A percentile compares a stretch with the other conserved stretches of the same genome.
phyloP scores from a whole-genome alignment of 2,329 filamentous ascomycete genomes.

The Penicillium polonicum region DNA sequence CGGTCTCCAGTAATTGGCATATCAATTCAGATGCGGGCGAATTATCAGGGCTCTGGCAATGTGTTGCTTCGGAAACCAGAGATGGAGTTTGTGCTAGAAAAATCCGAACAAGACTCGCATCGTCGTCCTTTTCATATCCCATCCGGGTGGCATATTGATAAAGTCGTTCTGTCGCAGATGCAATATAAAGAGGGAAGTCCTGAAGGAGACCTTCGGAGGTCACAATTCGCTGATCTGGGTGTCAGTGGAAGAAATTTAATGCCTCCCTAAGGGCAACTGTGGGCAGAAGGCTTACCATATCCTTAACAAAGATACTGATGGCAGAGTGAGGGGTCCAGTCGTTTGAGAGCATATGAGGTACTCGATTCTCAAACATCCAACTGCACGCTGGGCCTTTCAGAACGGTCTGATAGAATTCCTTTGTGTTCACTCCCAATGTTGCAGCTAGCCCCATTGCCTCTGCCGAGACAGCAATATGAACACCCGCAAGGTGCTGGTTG shows the following conservation, averaged over 20 bases:
- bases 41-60: neutral
- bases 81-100: conserved; percentile 6
- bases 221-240: conserved; percentile 10
- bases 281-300: conserved; percentile 18
- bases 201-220: conserved; percentile 9
- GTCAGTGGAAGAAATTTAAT: neutral
- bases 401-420: conserved; percentile 13
- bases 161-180: conserved; percentile 9
- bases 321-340: conserved; percentile 46
- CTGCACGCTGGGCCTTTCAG: conserved; percentile 39
- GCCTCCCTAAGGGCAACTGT: neutral
- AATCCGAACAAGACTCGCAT: conserved; percentile 8
- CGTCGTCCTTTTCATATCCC: conserved; percentile 13
- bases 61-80: conserved; percentile 5
- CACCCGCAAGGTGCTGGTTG: conserved; percentile 58
- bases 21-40: neutral
- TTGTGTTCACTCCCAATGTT: conserved; percentile 53
- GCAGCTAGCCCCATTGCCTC: conserved; percentile 60
- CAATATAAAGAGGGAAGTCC: conserved; percentile 10
- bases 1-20: conserved; percentile 8
- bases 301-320: conserved; percentile 39
- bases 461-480: conserved; percentile 53
- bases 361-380: conserved; percentile 60
- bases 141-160: conserved; percentile 4
- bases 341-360: conserved; percentile 53